These are phyloP conservation scores for Flaveria sonorensis DNA, from an alignment of 129 eudicot species.

Conservation along the genomic window DNA sequence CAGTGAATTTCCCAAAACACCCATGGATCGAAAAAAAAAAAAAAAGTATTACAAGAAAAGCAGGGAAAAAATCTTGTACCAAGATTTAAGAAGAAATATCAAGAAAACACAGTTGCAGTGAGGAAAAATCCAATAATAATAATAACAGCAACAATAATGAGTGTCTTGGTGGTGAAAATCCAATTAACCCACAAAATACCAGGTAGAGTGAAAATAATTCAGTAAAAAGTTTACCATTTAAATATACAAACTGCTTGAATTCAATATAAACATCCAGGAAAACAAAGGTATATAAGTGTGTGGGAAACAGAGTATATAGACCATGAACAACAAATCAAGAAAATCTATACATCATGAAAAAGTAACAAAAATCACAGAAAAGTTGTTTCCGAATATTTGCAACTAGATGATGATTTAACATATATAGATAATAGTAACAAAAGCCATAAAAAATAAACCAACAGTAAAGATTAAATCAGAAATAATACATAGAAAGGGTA, in stretches of 20 bases:
- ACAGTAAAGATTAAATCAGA: neutral
- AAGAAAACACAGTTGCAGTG: constrained; percentile 7
- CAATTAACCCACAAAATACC: no score
- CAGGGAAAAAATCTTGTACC: neutral
- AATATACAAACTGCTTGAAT: neutral
- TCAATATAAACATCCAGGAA: neutral
- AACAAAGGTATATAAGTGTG: neutral
- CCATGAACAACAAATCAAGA: neutral
- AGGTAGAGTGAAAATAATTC: no score
- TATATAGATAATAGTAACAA: neutral
- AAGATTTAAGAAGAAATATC: neutral
- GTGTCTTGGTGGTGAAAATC: neutral
- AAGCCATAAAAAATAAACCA: neutral
- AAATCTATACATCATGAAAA: neutral
- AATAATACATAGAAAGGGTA: neutral
- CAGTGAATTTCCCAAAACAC: constrained; percentile 5
- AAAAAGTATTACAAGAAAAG: neutral
- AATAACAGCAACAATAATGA: neutral
- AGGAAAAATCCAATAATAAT: constrained; percentile 9
- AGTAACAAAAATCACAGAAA: neutral
- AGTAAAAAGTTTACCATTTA: neutral
- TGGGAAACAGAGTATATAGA: neutral
- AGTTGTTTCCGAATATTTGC: no score
- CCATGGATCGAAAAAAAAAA: constrained; percentile 9
- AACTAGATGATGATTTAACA: neutral